Evolutionary conservation across 1,139 yeast species (phyloP).

Genomic region (Geotrichum citri-aurantii): DNA sequence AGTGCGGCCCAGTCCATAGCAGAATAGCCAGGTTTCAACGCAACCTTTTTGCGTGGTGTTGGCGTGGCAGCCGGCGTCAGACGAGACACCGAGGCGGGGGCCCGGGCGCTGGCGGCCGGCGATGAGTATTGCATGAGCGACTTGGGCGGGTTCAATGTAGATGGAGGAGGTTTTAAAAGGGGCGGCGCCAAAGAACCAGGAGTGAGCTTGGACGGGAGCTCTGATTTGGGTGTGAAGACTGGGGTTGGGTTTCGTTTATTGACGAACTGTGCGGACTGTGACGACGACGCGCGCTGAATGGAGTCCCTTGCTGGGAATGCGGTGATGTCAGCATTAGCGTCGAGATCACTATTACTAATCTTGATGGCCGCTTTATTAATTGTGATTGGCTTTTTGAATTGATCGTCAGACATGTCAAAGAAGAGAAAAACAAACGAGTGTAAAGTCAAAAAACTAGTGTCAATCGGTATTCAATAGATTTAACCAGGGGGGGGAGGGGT

Average conservation of each 20-base stretch:
- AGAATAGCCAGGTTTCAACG: slow-evolving; percentile 71
- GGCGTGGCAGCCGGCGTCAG: background rate
- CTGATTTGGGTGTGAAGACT: background rate
- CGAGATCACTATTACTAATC: background rate
- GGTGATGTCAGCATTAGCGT: slow-evolving; percentile 1
- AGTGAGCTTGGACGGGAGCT: background rate
- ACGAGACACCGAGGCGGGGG: background rate
- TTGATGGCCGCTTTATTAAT: background rate
- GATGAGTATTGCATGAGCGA: slow-evolving; percentile 8
- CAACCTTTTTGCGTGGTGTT: slow-evolving; percentile 45
- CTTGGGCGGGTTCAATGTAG: slow-evolving; percentile 8
- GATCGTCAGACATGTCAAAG: background rate
- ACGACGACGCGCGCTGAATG: slow-evolving; percentile 1
- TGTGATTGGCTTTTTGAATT: background rate
- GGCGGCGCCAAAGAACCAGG: background rate
- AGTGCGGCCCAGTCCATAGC: slow-evolving; percentile 81
- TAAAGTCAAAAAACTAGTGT: no score
- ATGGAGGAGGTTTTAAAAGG: slow-evolving; percentile 1
- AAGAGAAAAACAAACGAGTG: background rate
- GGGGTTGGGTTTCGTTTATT: slow-evolving; percentile 1
- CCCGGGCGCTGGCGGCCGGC: slow-evolving; percentile 1
- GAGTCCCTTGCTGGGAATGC: slow-evolving; percentile 11
- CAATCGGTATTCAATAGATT: no score
- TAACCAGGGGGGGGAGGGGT: background rate
- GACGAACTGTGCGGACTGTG: background rate